phyloP scores from a whole-genome alignment of 2,329 filamentous ascomycete genomes.

The Dactylellina cionopaga region DNA sequence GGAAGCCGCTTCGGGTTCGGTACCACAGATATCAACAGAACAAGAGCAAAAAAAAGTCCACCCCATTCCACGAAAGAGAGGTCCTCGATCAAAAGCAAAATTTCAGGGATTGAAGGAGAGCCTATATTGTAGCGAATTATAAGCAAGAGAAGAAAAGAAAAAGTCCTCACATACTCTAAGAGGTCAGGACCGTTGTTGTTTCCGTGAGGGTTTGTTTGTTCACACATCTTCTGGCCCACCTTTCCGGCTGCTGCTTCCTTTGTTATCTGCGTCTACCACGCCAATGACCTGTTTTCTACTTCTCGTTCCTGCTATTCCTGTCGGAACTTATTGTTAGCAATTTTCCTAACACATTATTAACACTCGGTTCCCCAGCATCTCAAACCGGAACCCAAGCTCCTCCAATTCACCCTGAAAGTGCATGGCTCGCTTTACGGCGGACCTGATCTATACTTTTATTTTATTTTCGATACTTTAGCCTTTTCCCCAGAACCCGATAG shows the following conservation, averaged over 20 bases:
- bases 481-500: slow-evolving; percentile 42
- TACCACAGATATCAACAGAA: slow-evolving; percentile 43
- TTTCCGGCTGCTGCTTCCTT: slow-evolving; percentile 52
- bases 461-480: slow-evolving; percentile 52
- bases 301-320: slow-evolving; percentile 49
- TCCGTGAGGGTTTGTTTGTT: slow-evolving; percentile 20
- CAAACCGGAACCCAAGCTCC: slow-evolving; percentile 50
- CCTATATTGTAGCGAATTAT: slow-evolving; percentile 43
- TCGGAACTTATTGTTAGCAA: slow-evolving; percentile 43
- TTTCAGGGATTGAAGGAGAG: slow-evolving; percentile 39
- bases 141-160: slow-evolving; percentile 52
- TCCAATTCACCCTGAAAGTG: slow-evolving; percentile 50
- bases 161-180: slow-evolving; percentile 47
- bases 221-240: slow-evolving; percentile 37
- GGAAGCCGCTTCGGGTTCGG: slow-evolving; percentile 52
- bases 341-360: slow-evolving; percentile 50
- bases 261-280: slow-evolving; percentile 34
- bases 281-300: slow-evolving; percentile 33
- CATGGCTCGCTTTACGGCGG: slow-evolving; percentile 43
- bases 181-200: slow-evolving; percentile 38
- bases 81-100: slow-evolving; percentile 46
- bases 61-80: slow-evolving; percentile 33
- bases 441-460: slow-evolving; percentile 49
- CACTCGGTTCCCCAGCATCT: slow-evolving; percentile 50
- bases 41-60: slow-evolving; percentile 23